These are phyloP conservation scores for Mitragyna speciosa DNA, from an alignment of 257 asterid genomes.

Conservation along the genomic window DNA sequence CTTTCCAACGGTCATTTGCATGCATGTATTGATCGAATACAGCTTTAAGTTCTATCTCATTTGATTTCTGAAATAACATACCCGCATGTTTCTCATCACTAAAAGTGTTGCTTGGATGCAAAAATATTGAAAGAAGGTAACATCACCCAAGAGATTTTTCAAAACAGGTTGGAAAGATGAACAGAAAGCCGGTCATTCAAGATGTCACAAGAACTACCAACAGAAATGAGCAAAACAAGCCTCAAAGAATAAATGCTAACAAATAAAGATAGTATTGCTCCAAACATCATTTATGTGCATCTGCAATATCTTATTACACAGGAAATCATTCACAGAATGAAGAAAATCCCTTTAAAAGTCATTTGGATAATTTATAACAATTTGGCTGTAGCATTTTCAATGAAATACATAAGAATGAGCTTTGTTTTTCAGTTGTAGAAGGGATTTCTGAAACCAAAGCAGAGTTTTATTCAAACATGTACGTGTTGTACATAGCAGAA, in stretches of 20 bases:
- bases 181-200: background rate
- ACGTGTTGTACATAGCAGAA: background rate
- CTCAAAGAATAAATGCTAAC: background rate
- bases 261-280: background rate
- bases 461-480: background rate
- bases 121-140: background rate
- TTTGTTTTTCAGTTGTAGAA: background rate
- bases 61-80: slow-evolving; percentile 50
- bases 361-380: background rate
- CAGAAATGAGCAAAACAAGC: background rate
- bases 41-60: slow-evolving; percentile 51
- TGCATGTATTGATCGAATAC: slow-evolving; percentile 47
- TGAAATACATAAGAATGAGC: background rate
- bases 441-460: background rate
- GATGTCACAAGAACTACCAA: background rate
- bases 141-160: background rate
- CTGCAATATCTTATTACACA: background rate
- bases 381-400: background rate
- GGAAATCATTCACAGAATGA: background rate
- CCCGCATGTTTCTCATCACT: background rate
- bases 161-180: background rate
- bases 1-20: slow-evolving; percentile 64
- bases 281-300: background rate
- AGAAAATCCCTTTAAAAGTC: background rate
- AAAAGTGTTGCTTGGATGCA: background rate